Base-by-base conservation (phyloP, 2,329 filamentous ascomycete species). In the Stenocarpella maydis region DNA sequence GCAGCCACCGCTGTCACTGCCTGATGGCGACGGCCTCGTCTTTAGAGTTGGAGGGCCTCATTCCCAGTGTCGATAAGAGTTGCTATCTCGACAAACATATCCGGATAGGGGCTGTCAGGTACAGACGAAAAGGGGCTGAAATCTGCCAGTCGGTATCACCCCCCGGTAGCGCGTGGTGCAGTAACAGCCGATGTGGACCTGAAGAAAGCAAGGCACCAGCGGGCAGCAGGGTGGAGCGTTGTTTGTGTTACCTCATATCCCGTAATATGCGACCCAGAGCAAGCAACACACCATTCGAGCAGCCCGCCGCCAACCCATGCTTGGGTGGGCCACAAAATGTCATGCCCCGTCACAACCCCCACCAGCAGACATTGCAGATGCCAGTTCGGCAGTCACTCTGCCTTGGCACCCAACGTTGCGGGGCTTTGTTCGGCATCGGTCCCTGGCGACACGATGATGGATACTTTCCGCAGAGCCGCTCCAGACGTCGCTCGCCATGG, bases 81-180 rank as follows among this genome's bases (percentile, higher is more conserved):
- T 15, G 28, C 43, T 63, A 63, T 63, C 58, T 63, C 58, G 58
- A 63, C n/a, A 37, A 63, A 63, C 58, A 63, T 63, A 28, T 4
- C 58, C 58, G n/a, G 58, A 63, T 49, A 63, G 43, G 58, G 58
- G n/a, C 28, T 49, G 19, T 34, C 26, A 19, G n/a, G 28, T 24
- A 24, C 43, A 9, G 10, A n/a, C 41, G n/a, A 61, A 63, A 63
- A 49, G 58, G 58, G 58, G 58, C 58, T 61, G 58, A 26, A 28
- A n/a, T 34, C 58, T 34, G 9, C 4, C 58, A 61, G 41, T 28
- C 26, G 9, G 26, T 61, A 28, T 47, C 58, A 47, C 31, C 26
- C 19, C 41, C 19, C 15, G 17, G 58, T 61, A 61, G 58, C 58
- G 58, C 58, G 58, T 63, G 58, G 26, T 63, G 58, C 41, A 37